Evolutionary conservation across 2,329 filamentous ascomycete genomes (phyloP).

Genomic region (Laburnicola sp.): DNA sequence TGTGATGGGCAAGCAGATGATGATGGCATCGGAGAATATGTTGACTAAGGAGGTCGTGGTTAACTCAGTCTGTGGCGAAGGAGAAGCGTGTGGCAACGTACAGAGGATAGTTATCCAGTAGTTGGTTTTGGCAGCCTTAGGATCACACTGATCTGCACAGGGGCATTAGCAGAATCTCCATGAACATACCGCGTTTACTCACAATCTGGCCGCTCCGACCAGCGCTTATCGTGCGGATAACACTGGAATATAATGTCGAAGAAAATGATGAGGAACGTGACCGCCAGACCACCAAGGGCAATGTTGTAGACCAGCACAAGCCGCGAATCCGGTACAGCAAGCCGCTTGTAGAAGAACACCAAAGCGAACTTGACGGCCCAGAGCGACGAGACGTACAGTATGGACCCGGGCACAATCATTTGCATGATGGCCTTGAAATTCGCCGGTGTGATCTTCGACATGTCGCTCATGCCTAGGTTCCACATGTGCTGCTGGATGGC

Average conservation of each 20-base stretch:
- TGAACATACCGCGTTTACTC: conserved; percentile 3
- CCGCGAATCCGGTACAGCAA: conserved; percentile 43
- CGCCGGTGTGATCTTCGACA: conserved; percentile 18
- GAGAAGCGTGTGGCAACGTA: conserved; percentile 3
- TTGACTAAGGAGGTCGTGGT: conserved; percentile 19
- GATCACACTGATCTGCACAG: conserved; percentile 24
- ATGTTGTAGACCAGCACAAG: conserved; percentile 46
- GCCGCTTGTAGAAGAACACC: conserved; percentile 49
- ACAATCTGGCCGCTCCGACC: conserved; percentile 26
- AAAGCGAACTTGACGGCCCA: conserved; percentile 50
- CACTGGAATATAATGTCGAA: conserved; percentile 49
- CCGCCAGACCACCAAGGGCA: conserved; percentile 34
- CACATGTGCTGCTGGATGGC: conserved; percentile 43
- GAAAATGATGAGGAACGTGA: conserved; percentile 42
- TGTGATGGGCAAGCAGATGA: conserved; percentile 25
- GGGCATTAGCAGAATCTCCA: conserved; percentile 7
- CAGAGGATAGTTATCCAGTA: conserved; percentile 30
- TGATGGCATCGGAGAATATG: conserved; percentile 26
- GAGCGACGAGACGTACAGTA: conserved; percentile 47
- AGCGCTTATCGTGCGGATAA: conserved; percentile 39
- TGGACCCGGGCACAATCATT: conserved; percentile 49
- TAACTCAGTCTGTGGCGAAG: background rate
- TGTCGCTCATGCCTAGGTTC: conserved; percentile 33
- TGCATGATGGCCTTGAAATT: conserved; percentile 30
- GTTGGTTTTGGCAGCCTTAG: conserved; percentile 22